Percentiles rank a stretch among this genome's conserved stretches.
phyloP scores from a whole-genome alignment of 2,329 filamentous ascomycete genomes.

The Botrytis aclada region DNA sequence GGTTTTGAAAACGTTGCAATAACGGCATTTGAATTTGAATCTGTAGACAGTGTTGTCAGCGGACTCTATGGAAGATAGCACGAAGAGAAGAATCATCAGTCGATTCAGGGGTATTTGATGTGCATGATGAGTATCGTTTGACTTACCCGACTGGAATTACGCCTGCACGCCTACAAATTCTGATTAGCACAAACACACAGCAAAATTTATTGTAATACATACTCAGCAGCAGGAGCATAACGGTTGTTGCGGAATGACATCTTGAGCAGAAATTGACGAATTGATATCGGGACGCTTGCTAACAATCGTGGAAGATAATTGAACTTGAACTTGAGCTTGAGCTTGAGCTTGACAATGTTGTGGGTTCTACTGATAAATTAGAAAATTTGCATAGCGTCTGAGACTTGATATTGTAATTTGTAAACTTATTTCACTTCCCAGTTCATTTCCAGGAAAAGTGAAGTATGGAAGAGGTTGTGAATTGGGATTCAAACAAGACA shows the following conservation, averaged over 20 bases:
- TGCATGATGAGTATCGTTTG: not conserved
- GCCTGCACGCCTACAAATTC: not conserved
- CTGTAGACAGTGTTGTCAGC: not conserved
- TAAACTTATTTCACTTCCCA: not conserved
- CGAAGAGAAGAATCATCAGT: not conserved
- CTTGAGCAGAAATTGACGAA: not conserved
- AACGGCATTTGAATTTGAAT: conserved; percentile 19
- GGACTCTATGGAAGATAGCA: not conserved
- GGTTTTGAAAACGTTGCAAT: conserved; percentile 33
- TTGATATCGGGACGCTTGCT: too few relatives aligned
- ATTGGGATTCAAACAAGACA: not conserved
- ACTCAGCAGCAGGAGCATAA: conserved; percentile 1
- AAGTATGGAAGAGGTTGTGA: not conserved
- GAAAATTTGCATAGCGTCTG: not conserved
- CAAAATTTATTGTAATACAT: not conserved
- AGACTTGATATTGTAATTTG: not conserved
- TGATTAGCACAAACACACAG: not conserved
- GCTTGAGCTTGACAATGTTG: not conserved
- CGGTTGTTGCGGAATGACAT: not conserved
- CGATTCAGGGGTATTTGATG: not conserved
- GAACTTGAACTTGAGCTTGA: not conserved
- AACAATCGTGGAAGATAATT: not conserved
- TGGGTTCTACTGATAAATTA: not conserved
- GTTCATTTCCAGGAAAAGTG: too few relatives aligned
- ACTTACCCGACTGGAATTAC: conserved; percentile 4